Conservation (phyloP, 2,329 filamentous ascomycete species). For the Hypoxylon rubiginosum region DNA sequence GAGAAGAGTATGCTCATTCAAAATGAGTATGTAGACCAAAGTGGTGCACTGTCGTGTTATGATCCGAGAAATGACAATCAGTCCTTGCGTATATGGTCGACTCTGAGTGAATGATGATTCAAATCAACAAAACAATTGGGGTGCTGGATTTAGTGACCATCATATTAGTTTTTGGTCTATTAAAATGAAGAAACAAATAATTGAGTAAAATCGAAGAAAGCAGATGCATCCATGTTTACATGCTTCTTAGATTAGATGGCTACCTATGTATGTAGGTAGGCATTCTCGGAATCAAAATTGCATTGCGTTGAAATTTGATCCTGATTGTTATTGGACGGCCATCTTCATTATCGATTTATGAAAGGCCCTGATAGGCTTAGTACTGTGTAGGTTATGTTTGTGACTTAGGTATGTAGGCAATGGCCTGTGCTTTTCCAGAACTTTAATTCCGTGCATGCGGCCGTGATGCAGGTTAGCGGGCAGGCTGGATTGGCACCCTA, state of each 20-base stretch:
- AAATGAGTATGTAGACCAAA: neutral
- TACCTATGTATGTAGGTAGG: too few species aligned
- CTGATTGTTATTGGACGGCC: neutral
- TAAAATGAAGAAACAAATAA: neutral
- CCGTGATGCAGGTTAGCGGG: conserved; percentile 4
- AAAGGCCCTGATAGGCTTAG: conserved; percentile 6
- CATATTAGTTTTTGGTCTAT: too few species aligned
- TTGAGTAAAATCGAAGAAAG: neutral
- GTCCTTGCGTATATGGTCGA: too few species aligned
- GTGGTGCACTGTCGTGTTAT: neutral
- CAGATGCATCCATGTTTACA: neutral
- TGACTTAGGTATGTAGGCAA: too few species aligned
- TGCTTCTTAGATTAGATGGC: neutral
- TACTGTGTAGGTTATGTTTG: too few species aligned
- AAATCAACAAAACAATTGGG: neutral
- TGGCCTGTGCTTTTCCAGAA: conserved; percentile 22
- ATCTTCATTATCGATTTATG: neutral
- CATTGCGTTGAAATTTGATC: neutral
- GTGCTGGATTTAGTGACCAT: neutral
- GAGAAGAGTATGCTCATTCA: neutral
- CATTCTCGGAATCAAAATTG: neutral
- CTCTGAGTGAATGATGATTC: neutral
- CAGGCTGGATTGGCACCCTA: neutral
- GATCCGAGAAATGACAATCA: too few species aligned
- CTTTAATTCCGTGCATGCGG: conserved; percentile 28